Evolutionary conservation across 176 grass and related monocot genomes (phyloP).

Genomic region (Lolium rigidum): DNA sequence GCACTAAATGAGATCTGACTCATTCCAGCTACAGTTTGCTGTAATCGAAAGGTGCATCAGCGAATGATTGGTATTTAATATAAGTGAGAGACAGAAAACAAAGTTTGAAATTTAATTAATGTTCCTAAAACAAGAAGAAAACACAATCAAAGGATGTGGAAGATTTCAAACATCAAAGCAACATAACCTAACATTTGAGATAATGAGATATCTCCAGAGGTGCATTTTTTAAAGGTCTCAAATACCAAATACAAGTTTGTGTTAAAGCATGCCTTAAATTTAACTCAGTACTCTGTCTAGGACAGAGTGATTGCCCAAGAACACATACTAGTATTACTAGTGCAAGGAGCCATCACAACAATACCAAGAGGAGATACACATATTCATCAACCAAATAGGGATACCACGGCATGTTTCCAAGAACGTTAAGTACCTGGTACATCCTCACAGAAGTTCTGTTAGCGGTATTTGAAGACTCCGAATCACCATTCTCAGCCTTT

Average conservation of each 20-base stretch:
- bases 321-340: background rate
- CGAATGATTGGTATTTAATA: conserved; percentile 3
- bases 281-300: conserved; percentile 1
- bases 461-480: conserved; percentile 57
- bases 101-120: background rate
- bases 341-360: background rate
- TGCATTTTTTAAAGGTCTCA: conserved; percentile 33
- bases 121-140: background rate
- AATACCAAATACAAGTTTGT: background rate
- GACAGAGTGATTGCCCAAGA: background rate
- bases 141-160: background rate
- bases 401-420: background rate
- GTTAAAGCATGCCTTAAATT: background rate
- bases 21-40: conserved; percentile 79
- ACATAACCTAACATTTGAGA: background rate
- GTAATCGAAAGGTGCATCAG: conserved; percentile 38
- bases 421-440: conserved; percentile 71
- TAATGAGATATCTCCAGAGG: background rate
- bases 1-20: conserved; percentile 93
- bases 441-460: conserved; percentile 77
- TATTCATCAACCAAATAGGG: conserved; percentile 6
- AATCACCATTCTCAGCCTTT: conserved; percentile 57
- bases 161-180: background rate
- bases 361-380: background rate
- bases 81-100: conserved; percentile 5